Base-by-base conservation (phyloP, 2,329 filamentous ascomycete species). In the Pyrenochaeta sp. region DNA sequence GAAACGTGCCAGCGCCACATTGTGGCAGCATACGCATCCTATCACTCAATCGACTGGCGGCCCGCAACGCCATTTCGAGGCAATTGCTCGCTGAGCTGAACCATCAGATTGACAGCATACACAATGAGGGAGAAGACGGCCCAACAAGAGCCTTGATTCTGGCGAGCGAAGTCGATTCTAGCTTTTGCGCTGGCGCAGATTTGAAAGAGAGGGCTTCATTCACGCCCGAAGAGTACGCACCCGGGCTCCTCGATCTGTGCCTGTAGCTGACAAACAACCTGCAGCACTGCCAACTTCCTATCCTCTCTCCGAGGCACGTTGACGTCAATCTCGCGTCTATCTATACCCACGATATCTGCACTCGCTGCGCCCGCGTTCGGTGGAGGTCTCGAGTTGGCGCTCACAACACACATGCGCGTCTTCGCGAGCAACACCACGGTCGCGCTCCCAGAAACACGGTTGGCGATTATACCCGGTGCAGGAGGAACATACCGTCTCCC, bases 151-250 rank as follows among this genome's bases (percentile, higher is more conserved):
- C 89, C 2, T 71, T 99, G 57, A 83, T 99, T 27, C 61, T 99
- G 11, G 88, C 90, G 8, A 95, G 89, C 64, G 89, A 90, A 27
- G 81, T 90, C n/a, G 90, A 96, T 59, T 79, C 83, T 17, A 88
- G 86, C 61, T 99, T 99, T 72, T 99, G 94, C 72, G 90, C 94
- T 0, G 94, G 94, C 24, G 94, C 94, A 3, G 94, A 99, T 68
- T 74, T 99, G 62, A 97, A 96, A 69, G 93, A 96, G 77, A 79
- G 93, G 19, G 81, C 82, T 45, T 82, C 80, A 3, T 94, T 96
- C 72, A 86, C 83, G 1, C 81, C 79, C 48, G 82, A 90, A 60
- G 88, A 96, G 91, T 96, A 71, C 50, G 83, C n/a, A n/a, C n/a
- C n/a, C n/a, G n/a, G n/a, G n/a, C n/a, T 72, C 14, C 11, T 24